A percentile compares a stretch with the other conserved stretches of the same genome.
These are phyloP conservation scores for Candida sanyaensis DNA, from an alignment of 1,139 yeast species.

Conservation along the genomic window DNA sequence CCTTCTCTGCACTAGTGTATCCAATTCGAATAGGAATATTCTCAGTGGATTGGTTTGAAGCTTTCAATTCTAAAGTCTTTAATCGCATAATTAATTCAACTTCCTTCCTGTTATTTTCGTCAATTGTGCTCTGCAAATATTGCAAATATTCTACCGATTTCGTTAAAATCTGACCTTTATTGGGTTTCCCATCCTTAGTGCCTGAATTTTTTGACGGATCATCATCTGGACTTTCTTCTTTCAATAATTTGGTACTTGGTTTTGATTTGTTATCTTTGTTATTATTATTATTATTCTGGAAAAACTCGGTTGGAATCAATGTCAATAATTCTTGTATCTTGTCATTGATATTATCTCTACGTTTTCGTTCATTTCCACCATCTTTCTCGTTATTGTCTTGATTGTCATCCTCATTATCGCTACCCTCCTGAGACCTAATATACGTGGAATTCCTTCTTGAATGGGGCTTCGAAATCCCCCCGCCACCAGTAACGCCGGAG, in stretches of 20 bases:
- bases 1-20: constrained; percentile 74
- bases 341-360: constrained; percentile 88
- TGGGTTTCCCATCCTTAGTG: constrained; percentile 87
- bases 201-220: constrained; percentile 52
- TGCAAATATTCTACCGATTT: constrained; percentile 85
- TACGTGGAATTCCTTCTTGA: constrained; percentile 39
- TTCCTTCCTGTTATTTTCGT: constrained; percentile 74
- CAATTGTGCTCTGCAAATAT: constrained; percentile 72
- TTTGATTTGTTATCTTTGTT: constrained; percentile 4
- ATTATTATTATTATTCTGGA: constrained; percentile 24
- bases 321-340: constrained; percentile 79
- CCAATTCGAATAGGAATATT: constrained; percentile 48
- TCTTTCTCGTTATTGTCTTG: constrained; percentile 36
- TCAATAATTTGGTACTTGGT: constrained; percentile 5
- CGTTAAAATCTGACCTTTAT: constrained; percentile 86
- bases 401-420: constrained; percentile 34
- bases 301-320: constrained; percentile 65
- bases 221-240: constrained; percentile 7
- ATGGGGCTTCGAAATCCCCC: constrained; percentile 45
- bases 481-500: constrained; percentile 12
- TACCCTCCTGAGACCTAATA: constrained; percentile 29
- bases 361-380: constrained; percentile 58
- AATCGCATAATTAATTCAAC: constrained; percentile 69
- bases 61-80: constrained; percentile 51
- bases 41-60: constrained; percentile 20